Percentiles rank a stretch among this genome's conserved stretches.
phyloP scores from a whole-genome alignment of 257 asterid genomes.

The Penstemon newberryi region DNA sequence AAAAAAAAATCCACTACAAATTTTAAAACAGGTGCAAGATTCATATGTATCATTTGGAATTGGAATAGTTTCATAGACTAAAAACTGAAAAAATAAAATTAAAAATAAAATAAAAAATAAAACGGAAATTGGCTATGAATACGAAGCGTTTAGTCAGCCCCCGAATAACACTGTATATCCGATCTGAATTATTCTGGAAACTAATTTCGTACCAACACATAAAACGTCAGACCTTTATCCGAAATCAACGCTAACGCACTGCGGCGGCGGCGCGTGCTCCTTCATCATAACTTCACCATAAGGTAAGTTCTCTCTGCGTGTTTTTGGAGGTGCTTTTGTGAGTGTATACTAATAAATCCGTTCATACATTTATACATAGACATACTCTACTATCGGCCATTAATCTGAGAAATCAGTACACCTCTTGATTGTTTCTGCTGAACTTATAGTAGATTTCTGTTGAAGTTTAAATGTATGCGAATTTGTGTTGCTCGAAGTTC shows the following conservation, averaged over 20 bases:
- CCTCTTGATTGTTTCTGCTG: background rate
- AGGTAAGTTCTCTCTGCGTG: slow-evolving; percentile 24
- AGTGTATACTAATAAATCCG: slow-evolving; percentile 6
- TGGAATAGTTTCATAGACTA: too few relatives aligned
- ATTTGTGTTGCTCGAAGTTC: background rate
- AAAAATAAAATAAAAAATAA: too few relatives aligned
- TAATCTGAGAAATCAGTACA: slow-evolving; percentile 7
- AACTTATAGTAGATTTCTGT: slow-evolving; percentile 16
- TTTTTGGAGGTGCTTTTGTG: slow-evolving; percentile 16
- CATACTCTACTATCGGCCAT: background rate
- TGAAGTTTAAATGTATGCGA: slow-evolving; percentile 7
- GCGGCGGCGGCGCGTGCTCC: slow-evolving; percentile 26
- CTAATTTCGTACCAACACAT: slow-evolving; percentile 20
- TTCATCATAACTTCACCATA: slow-evolving; percentile 21
- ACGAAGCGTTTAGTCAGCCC: too few relatives aligned
- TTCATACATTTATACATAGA: background rate
- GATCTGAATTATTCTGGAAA: background rate
- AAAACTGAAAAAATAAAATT: too few relatives aligned
- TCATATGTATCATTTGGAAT: too few relatives aligned
- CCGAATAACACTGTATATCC: background rate
- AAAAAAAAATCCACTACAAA: too few relatives aligned
- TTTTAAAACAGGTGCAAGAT: too few relatives aligned
- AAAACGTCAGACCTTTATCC: slow-evolving; percentile 4
- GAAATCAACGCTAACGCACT: slow-evolving; percentile 27
- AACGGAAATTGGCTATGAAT: too few relatives aligned